Evolutionary conservation across 768 basidiomycete species (phyloP).

Genomic region (Amanita jacksonii): DNA sequence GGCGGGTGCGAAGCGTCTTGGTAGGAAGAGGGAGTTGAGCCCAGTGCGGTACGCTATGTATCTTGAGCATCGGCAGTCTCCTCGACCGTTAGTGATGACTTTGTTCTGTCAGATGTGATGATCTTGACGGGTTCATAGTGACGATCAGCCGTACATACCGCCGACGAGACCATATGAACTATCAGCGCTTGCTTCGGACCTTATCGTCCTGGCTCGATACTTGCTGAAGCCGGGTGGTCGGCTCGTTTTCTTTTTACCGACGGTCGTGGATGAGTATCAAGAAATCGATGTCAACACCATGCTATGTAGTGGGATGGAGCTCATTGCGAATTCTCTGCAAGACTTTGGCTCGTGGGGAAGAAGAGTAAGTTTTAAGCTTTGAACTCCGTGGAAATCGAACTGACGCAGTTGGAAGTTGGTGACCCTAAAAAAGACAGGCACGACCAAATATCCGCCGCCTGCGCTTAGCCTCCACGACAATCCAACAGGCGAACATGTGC

Average conservation of each 20-base stretch:
- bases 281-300: slow-evolving; percentile 75
- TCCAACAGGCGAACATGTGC: slow-evolving; percentile 33
- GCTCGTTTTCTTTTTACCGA: slow-evolving; percentile 93
- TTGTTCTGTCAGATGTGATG: not conserved
- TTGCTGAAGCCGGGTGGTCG: slow-evolving; percentile 79
- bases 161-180: slow-evolving; percentile 92
- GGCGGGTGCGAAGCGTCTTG: slow-evolving; percentile 76
- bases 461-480: slow-evolving; percentile 33
- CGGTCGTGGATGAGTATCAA: slow-evolving; percentile 84
- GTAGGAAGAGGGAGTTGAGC: slow-evolving; percentile 47
- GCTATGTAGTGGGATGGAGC: slow-evolving; percentile 79
- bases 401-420: slow-evolving; percentile 52
- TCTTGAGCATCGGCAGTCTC: slow-evolving; percentile 25
- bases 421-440: slow-evolving; percentile 70
- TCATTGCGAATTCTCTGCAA: slow-evolving; percentile 84
- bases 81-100: slow-evolving; percentile 35
- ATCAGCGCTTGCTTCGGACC: slow-evolving; percentile 69
- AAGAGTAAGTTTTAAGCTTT: slow-evolving; percentile 44
- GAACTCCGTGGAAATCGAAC: not conserved
- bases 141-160: slow-evolving; percentile 70
- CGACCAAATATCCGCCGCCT: slow-evolving; percentile 38
- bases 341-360: slow-evolving; percentile 94
- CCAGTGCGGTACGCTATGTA: slow-evolving; percentile 28
- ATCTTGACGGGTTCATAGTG: slow-evolving; percentile 10
- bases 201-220: slow-evolving; percentile 74